phyloP scores from a whole-genome alignment of 371 early-diverging fungal genomes.

The Rhizopus sp. region DNA sequence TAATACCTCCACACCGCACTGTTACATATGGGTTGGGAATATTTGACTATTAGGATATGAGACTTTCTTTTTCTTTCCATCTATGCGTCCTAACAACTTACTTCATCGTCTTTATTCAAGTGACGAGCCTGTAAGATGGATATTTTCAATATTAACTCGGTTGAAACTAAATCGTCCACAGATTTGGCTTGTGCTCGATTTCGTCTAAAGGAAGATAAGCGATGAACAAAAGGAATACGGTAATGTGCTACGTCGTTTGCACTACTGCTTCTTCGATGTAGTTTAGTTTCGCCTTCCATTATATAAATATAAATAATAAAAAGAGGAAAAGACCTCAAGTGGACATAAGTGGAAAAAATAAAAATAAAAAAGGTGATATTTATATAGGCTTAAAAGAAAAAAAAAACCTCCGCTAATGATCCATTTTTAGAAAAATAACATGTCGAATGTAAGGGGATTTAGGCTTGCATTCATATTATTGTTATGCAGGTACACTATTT shows the following conservation, averaged over 20 bases:
- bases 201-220: conserved; percentile 20
- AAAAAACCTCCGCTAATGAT: not conserved
- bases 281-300: not conserved
- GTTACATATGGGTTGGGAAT: conserved; percentile 37
- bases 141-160: conserved; percentile 32
- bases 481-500: too few relatives aligned
- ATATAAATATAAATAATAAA: not conserved
- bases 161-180: conserved; percentile 11
- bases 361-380: not conserved
- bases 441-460: too few relatives aligned
- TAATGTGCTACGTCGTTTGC: conserved; percentile 12
- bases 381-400: not conserved
- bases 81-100: conserved; percentile 8
- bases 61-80: not conserved
- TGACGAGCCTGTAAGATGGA: conserved; percentile 32
- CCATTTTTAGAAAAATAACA: too few relatives aligned
- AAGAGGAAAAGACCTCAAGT: not conserved
- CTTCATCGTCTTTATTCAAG: conserved; percentile 29
- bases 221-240: conserved; percentile 25
- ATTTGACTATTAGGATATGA: conserved; percentile 16
- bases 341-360: not conserved
- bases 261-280: conserved; percentile 10
- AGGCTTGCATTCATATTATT: too few relatives aligned
- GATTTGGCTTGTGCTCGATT: conserved; percentile 3
- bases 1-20: conserved; percentile 43